Percentiles rank a stretch among this genome's conserved stretches.
Evolutionary conservation across 805 yeast species (phyloP).

Genomic region (Kluyveromyces siamensis): DNA sequence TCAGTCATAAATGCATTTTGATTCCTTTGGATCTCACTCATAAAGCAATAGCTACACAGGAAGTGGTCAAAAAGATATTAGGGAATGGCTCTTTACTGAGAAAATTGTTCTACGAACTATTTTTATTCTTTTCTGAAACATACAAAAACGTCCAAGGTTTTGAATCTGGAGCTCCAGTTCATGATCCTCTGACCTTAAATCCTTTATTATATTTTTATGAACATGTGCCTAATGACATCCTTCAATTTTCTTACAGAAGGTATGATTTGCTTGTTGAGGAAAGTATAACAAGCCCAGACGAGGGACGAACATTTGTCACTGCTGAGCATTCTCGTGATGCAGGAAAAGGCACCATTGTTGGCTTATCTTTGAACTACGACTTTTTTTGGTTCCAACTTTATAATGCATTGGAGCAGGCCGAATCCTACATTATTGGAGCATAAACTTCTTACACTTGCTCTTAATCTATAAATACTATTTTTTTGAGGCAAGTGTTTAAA

Average conservation of each 20-base stretch:
- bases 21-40: conserved; percentile 67
- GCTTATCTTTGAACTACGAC: conserved; percentile 31
- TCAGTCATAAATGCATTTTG: conserved; percentile 43
- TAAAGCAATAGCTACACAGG: conserved; percentile 38
- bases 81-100: conserved; percentile 40
- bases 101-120: conserved; percentile 43
- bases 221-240: conserved; percentile 15
- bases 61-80: conserved; percentile 33
- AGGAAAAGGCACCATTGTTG: conserved; percentile 32
- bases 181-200: conserved; percentile 68
- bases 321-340: conserved; percentile 20
- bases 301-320: conserved; percentile 44
- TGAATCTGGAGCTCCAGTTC: conserved; percentile 61
- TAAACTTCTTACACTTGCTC: neutral
- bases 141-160: conserved; percentile 37
- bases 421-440: conserved; percentile 6
- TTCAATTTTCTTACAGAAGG: conserved; percentile 15
- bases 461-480: too few relatives aligned
- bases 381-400: conserved; percentile 41
- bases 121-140: conserved; percentile 40
- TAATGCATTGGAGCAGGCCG: conserved; percentile 31
- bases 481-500: too few relatives aligned
- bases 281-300: conserved; percentile 40
- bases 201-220: conserved; percentile 41
- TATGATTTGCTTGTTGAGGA: conserved; percentile 19